A percentile compares a stretch with the other conserved stretches of the same genome.
Evolutionary conservation across 208 protist species (phyloP).

Genomic region (Novymonas esmeraldas): DNA sequence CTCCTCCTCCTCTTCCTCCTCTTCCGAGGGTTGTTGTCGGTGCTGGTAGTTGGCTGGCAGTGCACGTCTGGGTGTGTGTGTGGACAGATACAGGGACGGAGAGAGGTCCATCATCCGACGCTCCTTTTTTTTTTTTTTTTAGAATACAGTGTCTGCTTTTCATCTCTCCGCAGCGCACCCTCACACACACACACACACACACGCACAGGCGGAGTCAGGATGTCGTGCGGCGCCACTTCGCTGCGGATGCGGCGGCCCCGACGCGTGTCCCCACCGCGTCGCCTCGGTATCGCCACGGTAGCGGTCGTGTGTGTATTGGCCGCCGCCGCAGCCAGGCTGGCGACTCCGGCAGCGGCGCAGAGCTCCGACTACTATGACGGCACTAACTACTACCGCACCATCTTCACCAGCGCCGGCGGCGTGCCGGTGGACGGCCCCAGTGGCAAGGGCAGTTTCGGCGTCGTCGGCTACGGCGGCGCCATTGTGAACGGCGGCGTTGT

Average conservation of each 20-base stretch:
- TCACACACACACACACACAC: not conserved
- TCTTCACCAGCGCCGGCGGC: conserved; percentile 25
- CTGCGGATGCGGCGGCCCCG: not conserved
- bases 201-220: not conserved
- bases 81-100: too few species aligned
- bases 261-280: not conserved
- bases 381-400: conserved; percentile 34
- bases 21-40: too few species aligned
- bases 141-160: not conserved
- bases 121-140: too few species aligned
- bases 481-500: conserved; percentile 21
- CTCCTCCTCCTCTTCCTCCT: not conserved
- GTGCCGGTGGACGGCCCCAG: conserved; percentile 40
- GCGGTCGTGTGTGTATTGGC: too few species aligned
- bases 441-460: conserved; percentile 48
- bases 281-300: not conserved
- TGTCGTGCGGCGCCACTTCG: not conserved
- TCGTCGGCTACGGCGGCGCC: conserved; percentile 27
- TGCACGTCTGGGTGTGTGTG: too few species aligned
- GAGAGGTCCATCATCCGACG: too few species aligned
- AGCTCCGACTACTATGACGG: conserved; percentile 15
- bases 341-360: conserved; percentile 5
- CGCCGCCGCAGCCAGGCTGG: too few species aligned
- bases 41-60: too few species aligned
- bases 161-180: not conserved